Evolutionary conservation across 257 asterid genomes (phyloP).

Genomic region (Leonotis leonurus): DNA sequence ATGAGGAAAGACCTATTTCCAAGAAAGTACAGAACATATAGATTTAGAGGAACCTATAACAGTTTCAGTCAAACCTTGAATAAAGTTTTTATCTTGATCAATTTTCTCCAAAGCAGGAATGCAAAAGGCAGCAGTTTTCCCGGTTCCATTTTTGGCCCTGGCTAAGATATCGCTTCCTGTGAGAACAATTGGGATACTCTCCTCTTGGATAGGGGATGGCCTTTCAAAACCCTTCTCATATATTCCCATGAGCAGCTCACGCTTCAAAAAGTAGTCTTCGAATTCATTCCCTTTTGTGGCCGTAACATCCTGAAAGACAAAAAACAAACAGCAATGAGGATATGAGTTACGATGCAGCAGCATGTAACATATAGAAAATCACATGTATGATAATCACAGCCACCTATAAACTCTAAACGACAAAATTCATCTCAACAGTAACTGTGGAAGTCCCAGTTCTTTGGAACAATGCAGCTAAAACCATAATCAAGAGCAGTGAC

Average conservation of each 20-base stretch:
- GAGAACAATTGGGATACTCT: constrained; percentile 75
- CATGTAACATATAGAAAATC: neutral
- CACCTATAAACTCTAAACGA: too few species aligned
- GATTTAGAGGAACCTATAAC: constrained; percentile 10
- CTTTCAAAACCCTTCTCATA: constrained; percentile 80
- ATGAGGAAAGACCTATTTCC: neutral
- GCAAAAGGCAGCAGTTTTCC: constrained; percentile 83
- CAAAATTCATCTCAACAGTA: too few species aligned
- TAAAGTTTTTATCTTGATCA: constrained; percentile 54
- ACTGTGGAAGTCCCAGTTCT: too few species aligned
- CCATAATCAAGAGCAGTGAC: too few species aligned
- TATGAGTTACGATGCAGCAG: neutral
- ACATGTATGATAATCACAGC: too few species aligned
- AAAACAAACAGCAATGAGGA: constrained; percentile 5
- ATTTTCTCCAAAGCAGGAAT: constrained; percentile 75
- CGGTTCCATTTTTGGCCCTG: constrained; percentile 85
- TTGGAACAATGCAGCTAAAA: too few species aligned
- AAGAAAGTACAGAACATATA: constrained; percentile 4
- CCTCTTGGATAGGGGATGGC: constrained; percentile 85
- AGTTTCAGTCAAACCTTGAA: constrained; percentile 48
- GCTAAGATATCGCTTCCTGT: constrained; percentile 80
- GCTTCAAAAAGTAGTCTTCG: constrained; percentile 79
- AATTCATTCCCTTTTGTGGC: constrained; percentile 87
- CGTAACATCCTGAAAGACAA: constrained; percentile 57
- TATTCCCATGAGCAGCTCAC: constrained; percentile 82